A percentile compares a stretch with the other conserved stretches of the same genome.
Conservation (phyloP, 371 early-diverging fungal species). For the Apophysomyces variabilis region DNA sequence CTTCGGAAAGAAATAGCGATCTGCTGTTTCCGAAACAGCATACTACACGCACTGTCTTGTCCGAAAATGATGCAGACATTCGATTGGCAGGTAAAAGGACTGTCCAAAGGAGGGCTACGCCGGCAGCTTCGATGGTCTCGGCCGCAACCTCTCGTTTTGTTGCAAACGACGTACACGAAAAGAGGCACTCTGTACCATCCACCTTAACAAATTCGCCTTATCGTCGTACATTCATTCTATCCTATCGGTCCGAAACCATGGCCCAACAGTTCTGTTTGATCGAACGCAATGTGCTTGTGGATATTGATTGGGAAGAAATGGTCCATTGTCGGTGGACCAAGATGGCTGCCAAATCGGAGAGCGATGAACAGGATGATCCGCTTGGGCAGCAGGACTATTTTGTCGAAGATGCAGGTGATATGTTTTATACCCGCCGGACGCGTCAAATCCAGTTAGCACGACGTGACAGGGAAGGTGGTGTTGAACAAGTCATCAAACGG, state of each 20-base stretch:
- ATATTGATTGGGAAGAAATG: constrained; percentile 69
- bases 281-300: constrained; percentile 61
- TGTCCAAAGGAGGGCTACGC: not conserved
- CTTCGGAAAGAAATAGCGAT: constrained; percentile 5
- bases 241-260: constrained; percentile 54
- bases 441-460: constrained; percentile 17
- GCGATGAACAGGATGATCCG: constrained; percentile 5
- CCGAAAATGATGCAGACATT: not conserved
- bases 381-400: constrained; percentile 8
- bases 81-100: not conserved
- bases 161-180: not conserved
- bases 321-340: constrained; percentile 66
- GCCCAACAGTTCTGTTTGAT: constrained; percentile 69
- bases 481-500: constrained; percentile 64
- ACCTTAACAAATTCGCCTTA: not conserved
- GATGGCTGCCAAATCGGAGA: constrained; percentile 30
- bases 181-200: not conserved
- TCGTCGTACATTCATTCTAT: constrained; percentile 46
- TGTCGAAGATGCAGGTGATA: constrained; percentile 3
- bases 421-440: constrained; percentile 27
- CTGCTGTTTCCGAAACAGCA: not conserved
- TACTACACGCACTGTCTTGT: not conserved
- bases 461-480: constrained; percentile 32
- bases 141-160: not conserved
- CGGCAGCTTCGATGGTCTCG: not conserved